Conservation (phyloP, 208 protist species). For the Vickermania ingenoplastis region DNA sequence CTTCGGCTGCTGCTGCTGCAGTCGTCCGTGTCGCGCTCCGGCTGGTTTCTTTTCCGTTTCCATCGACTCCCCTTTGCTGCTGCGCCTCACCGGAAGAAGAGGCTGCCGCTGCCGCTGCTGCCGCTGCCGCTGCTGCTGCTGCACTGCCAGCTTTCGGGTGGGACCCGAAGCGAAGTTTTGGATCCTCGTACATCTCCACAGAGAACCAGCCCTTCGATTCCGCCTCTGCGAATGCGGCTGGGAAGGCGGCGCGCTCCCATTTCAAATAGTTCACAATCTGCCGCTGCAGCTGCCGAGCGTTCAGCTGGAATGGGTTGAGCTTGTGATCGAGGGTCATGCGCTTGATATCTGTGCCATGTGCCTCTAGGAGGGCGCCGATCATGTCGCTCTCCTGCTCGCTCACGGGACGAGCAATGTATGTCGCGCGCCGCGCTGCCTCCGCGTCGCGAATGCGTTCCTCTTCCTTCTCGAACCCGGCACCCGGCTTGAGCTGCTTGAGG, state of each 20-base stretch:
- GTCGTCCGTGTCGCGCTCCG: background rate
- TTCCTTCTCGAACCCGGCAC: slow-evolving; percentile 35
- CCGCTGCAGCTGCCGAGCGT: slow-evolving; percentile 71
- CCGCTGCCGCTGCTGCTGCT: background rate
- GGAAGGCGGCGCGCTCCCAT: slow-evolving; percentile 73
- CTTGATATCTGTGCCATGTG: slow-evolving; percentile 67
- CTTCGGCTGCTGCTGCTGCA: background rate
- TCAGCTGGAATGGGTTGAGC: slow-evolving; percentile 82
- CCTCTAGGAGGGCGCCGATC: slow-evolving; percentile 58
- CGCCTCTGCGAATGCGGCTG: slow-evolving; percentile 49
- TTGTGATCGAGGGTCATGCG: slow-evolving; percentile 73
- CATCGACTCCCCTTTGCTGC: background rate
- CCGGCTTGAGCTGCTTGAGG: slow-evolving; percentile 35
- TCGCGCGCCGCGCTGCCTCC: slow-evolving; percentile 13
- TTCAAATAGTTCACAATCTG: slow-evolving; percentile 77
- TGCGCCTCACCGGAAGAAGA: background rate
- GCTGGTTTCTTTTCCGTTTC: background rate
- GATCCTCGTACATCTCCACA: slow-evolving; percentile 48
- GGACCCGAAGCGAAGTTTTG: slow-evolving; percentile 29
- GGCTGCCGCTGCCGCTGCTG: background rate
- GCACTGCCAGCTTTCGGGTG: background rate
- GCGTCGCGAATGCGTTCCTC: slow-evolving; percentile 28
- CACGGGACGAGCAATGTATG: slow-evolving; percentile 44
- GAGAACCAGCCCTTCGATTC: slow-evolving; percentile 71
- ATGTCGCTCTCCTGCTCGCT: slow-evolving; percentile 68